Base-by-base conservation (phyloP, 805 yeast genomes). In the Saccharomyces mikatae region DNA sequence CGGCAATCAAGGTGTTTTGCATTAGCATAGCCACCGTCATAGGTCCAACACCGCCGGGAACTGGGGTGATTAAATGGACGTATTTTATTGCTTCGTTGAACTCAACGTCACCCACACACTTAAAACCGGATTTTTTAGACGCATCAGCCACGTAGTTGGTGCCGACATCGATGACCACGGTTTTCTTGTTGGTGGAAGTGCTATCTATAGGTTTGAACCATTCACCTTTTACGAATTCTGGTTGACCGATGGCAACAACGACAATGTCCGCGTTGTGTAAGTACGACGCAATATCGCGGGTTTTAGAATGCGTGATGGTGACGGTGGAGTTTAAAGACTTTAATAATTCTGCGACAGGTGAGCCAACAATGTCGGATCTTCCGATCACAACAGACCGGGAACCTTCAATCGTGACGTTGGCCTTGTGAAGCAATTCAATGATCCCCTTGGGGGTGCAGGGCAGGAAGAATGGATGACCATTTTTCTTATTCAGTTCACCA, bases 391-490 rank as follows among this genome's bases (percentile, higher is more conserved):
- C 96, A 21, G 95, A 96, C 58, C 79, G 79, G 62, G 88, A 81
- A 54, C 97, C 97, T n/a, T 80, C 69, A 55, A 90, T 73, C 31
- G 75, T 72, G 27, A 89, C 81, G 8, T 85, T 82, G 50, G 88
- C 80, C 59, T 84, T 78, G 62, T 86, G 81, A 65, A 92, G 77
- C 65, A 92, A 75, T 64, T 83, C 86, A 76, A 92, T 84, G 63
- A 90, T 82, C 55, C 99, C 99, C 72, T 85, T 83, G 53, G 99
- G 99, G 29, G 99, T 92, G 74, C 98, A 92, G 36, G 99, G 98
- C 60, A 85, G 77, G 71, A 89, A 91, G 56, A 75, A 72, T 31
- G 97, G 96, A 41, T 75, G 68, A 24, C 97, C 97, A 52, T 89
- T 89, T 61, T 87, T 83, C 72, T 90, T 89, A 62, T 91, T 81